Percentiles rank a stretch among this genome's conserved stretches.
Conservation (phyloP, 2,329 filamentous ascomycete species). For the Dactylellina leptospora region DNA sequence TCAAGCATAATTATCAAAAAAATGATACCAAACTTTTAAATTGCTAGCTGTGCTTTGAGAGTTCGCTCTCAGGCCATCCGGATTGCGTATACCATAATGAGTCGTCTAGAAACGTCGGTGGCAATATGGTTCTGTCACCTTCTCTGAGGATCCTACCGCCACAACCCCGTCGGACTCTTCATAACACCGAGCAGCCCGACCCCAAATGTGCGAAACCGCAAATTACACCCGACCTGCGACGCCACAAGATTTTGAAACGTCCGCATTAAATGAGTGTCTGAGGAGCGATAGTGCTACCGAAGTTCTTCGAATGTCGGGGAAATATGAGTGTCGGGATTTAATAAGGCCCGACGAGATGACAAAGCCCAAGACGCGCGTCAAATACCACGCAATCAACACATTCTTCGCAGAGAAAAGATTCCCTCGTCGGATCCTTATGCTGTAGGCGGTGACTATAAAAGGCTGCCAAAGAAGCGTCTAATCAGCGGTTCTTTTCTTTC, state of each 20-base stretch:
- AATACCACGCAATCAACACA: slow-evolving; percentile 52
- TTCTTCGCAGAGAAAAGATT: slow-evolving; percentile 21
- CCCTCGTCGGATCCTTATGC: slow-evolving; percentile 41
- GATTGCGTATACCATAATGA: too few species aligned
- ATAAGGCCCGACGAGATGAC: slow-evolving; percentile 43
- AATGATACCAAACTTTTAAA: too few species aligned
- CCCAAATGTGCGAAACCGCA: slow-evolving; percentile 7
- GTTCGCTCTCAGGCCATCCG: too few species aligned
- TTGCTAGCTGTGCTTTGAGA: too few species aligned
- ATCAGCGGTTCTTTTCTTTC: slow-evolving; percentile 8
- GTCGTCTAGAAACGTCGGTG: too few species aligned
- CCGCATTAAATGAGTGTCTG: neutral
- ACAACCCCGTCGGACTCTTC: slow-evolving; percentile 21
- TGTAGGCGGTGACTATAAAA: slow-evolving; percentile 39
- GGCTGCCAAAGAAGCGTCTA: neutral
- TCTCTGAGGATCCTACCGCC: slow-evolving; percentile 11
- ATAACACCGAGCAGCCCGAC: slow-evolving; percentile 40
- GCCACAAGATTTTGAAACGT: neutral
- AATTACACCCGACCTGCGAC: slow-evolving; percentile 11
- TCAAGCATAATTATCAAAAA: too few species aligned
- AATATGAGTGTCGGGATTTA: slow-evolving; percentile 30
- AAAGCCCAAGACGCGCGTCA: slow-evolving; percentile 50
- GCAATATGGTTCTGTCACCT: slow-evolving; percentile 12
- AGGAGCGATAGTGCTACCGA: slow-evolving; percentile 8
- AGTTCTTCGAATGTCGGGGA: slow-evolving; percentile 46